phyloP scores from a whole-genome alignment of 2,329 filamentous ascomycete species.

The Achaetomium macrosporum region DNA sequence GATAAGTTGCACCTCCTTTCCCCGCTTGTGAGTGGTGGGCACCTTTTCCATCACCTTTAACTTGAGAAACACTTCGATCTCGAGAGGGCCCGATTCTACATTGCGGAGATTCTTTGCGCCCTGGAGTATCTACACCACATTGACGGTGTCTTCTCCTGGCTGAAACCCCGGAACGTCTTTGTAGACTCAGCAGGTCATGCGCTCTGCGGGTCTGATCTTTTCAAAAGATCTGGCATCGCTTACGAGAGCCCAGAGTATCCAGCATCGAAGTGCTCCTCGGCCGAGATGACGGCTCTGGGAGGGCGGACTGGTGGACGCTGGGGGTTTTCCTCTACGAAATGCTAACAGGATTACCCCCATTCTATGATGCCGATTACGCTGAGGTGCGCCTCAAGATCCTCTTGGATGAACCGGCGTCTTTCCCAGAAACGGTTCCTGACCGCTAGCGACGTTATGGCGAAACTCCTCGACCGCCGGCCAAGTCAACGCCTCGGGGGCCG shows the following conservation, averaged over 20 bases:
- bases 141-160: neutral
- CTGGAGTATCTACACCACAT: neutral
- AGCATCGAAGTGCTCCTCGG: neutral
- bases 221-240: neutral
- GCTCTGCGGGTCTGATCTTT: neutral
- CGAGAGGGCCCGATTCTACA: neutral
- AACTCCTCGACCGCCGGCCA: neutral
- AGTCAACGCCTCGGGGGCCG: neutral
- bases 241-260: neutral
- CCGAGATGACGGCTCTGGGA: no score
- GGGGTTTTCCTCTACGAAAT: neutral
- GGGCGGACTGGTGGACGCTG: constrained; percentile 1
- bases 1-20: neutral
- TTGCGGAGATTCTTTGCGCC: neutral
- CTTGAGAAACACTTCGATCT: neutral
- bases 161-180: neutral
- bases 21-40: neutral
- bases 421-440: neutral
- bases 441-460: neutral
- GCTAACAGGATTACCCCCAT: neutral
- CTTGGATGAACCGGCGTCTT: neutral
- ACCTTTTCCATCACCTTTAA: neutral
- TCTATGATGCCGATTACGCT: neutral
- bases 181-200: neutral
- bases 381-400: neutral